Percentiles rank a stretch among this genome's conserved stretches.
phyloP scores from a whole-genome alignment of 148 eudicot species.

The Amaranthus hypochondriacus region DNA sequence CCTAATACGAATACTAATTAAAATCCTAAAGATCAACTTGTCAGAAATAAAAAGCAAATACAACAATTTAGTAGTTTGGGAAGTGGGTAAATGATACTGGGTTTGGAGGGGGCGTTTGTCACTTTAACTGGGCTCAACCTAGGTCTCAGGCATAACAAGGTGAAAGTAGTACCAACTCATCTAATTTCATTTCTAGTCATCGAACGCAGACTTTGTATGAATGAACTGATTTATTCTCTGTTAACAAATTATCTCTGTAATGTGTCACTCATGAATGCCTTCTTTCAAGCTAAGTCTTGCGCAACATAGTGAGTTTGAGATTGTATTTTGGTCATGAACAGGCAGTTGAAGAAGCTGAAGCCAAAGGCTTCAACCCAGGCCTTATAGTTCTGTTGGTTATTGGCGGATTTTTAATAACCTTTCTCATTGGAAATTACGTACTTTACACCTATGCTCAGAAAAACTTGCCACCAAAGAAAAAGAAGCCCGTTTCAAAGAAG shows the following conservation, averaged over 20 bases:
- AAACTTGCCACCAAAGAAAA: constrained; percentile 85
- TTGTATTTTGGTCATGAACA: constrained; percentile 10
- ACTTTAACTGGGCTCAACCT: too few species aligned
- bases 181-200: not conserved
- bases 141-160: too few species aligned
- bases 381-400: constrained; percentile 78
- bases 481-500: constrained; percentile 97
- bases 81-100: not conserved
- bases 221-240: not conserved
- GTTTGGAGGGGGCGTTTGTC: too few species aligned
- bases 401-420: constrained; percentile 66
- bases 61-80: not conserved
- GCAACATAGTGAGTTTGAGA: not conserved
- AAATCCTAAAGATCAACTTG: not conserved
- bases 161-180: too few species aligned
- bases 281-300: not conserved
- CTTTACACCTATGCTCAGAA: constrained; percentile 86
- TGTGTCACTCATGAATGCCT: not conserved
- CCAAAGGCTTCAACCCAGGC: constrained; percentile 81
- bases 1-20: too few species aligned
- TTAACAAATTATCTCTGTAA: not conserved
- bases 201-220: not conserved
- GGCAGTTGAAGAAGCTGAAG: constrained; percentile 36
- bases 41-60: not conserved
- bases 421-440: constrained; percentile 71